Evolutionary conservation across 169 alveolate species (phyloP).

Genomic region (Plasmodium fragile): DNA sequence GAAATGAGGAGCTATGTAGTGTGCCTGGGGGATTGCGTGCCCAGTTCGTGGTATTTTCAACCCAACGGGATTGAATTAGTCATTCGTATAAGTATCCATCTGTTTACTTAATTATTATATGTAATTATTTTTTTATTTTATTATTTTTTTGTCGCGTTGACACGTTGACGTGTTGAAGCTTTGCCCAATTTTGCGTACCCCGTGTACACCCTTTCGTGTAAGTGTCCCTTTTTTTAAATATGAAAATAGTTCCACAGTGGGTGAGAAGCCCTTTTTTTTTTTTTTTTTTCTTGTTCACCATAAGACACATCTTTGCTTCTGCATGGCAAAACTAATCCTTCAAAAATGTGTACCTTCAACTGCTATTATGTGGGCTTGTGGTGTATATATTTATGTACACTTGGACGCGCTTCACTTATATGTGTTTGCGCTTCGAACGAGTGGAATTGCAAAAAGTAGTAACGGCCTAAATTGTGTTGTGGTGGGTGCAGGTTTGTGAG

Average conservation of each 20-base stretch:
- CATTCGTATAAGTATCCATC: neutral
- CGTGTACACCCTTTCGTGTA: neutral
- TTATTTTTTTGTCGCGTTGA: neutral
- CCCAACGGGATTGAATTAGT: neutral
- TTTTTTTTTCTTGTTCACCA: neutral
- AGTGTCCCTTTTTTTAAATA: neutral
- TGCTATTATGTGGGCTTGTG: neutral
- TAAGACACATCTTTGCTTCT: neutral
- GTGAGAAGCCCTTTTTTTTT: neutral
- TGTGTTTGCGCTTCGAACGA: neutral
- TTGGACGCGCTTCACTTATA: neutral
- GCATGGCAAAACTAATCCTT: neutral
- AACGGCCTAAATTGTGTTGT: neutral
- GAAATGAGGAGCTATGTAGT: neutral
- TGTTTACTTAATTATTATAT: neutral
- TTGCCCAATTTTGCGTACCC: neutral
- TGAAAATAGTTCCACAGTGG: neutral
- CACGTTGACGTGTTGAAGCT: neutral
- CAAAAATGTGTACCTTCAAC: neutral
- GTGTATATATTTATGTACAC: neutral
- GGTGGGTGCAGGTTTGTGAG: neutral
- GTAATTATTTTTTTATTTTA: neutral
- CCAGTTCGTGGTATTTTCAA: neutral
- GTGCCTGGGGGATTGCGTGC: neutral
- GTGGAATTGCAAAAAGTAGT: neutral